A percentile compares a stretch with the other conserved stretches of the same genome.
Conservation (phyloP, 192 early-diverging fungal genomes). For the Obelidium mucronatum region DNA sequence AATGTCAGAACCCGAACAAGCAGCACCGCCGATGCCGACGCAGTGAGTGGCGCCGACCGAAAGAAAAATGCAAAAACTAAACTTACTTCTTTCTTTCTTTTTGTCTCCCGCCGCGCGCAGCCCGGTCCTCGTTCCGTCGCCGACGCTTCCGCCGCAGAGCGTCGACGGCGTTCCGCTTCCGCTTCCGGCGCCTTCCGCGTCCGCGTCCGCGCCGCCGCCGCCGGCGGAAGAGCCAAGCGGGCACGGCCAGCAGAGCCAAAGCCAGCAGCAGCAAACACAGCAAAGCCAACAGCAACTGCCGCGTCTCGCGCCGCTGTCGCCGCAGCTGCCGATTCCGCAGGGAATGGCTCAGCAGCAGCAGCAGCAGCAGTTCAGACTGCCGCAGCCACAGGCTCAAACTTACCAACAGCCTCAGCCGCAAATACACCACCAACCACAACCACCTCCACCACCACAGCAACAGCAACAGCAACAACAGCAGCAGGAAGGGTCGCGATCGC, state of each 20-base stretch:
- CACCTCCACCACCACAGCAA: neutral
- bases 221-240: neutral
- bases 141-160: neutral
- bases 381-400: neutral
- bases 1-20: too few relatives aligned
- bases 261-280: neutral
- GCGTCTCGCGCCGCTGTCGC: constrained; percentile 5
- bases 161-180: too few relatives aligned
- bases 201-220: neutral
- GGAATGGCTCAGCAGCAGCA: neutral
- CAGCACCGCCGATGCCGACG: too few relatives aligned
- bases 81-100: too few relatives aligned
- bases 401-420: neutral
- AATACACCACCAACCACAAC: neutral
- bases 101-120: too few relatives aligned
- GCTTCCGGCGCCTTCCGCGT: neutral
- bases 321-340: constrained; percentile 1
- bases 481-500: constrained; percentile 38
- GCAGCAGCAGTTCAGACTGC: neutral
- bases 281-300: neutral
- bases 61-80: too few relatives aligned
- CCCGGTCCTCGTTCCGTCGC: neutral
- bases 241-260: neutral
- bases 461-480: constrained; percentile 16
- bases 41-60: too few relatives aligned